Percentiles rank a stretch among this genome's conserved stretches.
phyloP scores from a whole-genome alignment of 306 rosid species.

The Argentina anserina region DNA sequence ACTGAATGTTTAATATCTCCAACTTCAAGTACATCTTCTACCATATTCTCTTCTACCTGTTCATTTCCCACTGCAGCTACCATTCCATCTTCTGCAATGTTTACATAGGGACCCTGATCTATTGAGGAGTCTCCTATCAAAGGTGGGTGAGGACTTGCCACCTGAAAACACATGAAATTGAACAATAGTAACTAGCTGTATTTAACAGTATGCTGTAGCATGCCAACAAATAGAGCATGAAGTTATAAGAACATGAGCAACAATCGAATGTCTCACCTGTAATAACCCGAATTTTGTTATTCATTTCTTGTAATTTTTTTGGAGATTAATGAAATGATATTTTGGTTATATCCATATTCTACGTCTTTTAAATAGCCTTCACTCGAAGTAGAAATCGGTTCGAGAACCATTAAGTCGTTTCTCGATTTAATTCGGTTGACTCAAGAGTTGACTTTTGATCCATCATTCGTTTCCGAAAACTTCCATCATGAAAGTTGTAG shows the following conservation, averaged over 20 bases:
- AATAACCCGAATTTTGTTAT: too few relatives aligned
- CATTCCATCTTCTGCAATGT: constrained; percentile 71
- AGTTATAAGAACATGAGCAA: background rate
- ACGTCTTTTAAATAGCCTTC: too few relatives aligned
- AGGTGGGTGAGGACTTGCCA: constrained; percentile 40
- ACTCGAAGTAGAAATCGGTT: too few relatives aligned
- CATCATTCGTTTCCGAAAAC: too few relatives aligned
- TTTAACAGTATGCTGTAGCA: constrained; percentile 2
- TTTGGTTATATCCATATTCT: too few relatives aligned
- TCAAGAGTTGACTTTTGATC: too few relatives aligned
- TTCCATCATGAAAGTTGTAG: too few relatives aligned
- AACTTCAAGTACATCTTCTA: constrained; percentile 37
- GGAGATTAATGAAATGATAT: too few relatives aligned
- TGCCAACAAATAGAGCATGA: constrained; percentile 2
- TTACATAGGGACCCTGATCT: constrained; percentile 84
- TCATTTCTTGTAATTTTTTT: too few relatives aligned
- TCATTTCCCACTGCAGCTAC: constrained; percentile 64
- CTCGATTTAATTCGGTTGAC: too few relatives aligned
- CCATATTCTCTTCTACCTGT: constrained; percentile 27
- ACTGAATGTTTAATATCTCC: constrained; percentile 21
- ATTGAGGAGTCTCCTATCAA: constrained; percentile 42
- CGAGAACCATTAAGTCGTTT: too few relatives aligned
- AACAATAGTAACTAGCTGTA: constrained; percentile 27
- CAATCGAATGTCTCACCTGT: background rate
- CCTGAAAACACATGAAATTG: constrained; percentile 28